A percentile compares a stretch with the other conserved stretches of the same genome.
phyloP scores from a whole-genome alignment of 2,329 filamentous ascomycete species.

The Pseudogymnoascus sp. region DNA sequence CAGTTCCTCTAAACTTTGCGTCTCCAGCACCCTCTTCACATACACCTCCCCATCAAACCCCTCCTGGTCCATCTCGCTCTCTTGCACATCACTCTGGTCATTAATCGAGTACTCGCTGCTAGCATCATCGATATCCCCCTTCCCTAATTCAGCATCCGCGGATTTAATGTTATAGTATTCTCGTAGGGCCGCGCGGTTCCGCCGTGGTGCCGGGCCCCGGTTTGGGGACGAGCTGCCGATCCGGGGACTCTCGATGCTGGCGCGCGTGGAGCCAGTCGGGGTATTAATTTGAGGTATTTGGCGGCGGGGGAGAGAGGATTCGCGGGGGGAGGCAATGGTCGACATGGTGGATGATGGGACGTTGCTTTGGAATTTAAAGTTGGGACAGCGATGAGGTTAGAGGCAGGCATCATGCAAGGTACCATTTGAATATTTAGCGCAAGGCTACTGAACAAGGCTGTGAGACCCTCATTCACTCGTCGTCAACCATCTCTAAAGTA shows the following conservation, averaged over 20 bases:
- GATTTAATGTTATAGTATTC: slow-evolving; percentile 85
- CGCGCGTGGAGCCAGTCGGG: slow-evolving; percentile 67
- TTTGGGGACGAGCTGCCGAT: slow-evolving; percentile 44
- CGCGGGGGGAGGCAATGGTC: slow-evolving; percentile 57
- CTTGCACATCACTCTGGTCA: slow-evolving; percentile 45
- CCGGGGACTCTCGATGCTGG: slow-evolving; percentile 57
- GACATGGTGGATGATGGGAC: slow-evolving; percentile 42
- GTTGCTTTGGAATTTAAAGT: neutral
- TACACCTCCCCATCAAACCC: slow-evolving; percentile 68
- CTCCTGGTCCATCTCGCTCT: slow-evolving; percentile 65
- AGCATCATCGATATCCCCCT: slow-evolving; percentile 24
- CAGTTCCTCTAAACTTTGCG: slow-evolving; percentile 59
- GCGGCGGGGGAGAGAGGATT: slow-evolving; percentile 50
- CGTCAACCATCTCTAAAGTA: neutral
- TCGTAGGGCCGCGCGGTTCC: slow-evolving; percentile 76
- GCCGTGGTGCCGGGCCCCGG: slow-evolving; percentile 26
- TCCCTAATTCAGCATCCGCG: slow-evolving; percentile 26
- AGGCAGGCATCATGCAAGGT: slow-evolving; percentile 13
- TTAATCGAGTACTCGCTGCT: slow-evolving; percentile 33
- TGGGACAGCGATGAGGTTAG: neutral
- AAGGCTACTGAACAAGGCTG: slow-evolving; percentile 21
- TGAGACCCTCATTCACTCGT: slow-evolving; percentile 3
- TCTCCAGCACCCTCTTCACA: slow-evolving; percentile 53
- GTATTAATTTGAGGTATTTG: slow-evolving; percentile 51
- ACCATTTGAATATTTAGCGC: slow-evolving; percentile 12